Base-by-base conservation (phyloP, 768 basidiomycete species). In the Strobilomyces echinocephalus region DNA sequence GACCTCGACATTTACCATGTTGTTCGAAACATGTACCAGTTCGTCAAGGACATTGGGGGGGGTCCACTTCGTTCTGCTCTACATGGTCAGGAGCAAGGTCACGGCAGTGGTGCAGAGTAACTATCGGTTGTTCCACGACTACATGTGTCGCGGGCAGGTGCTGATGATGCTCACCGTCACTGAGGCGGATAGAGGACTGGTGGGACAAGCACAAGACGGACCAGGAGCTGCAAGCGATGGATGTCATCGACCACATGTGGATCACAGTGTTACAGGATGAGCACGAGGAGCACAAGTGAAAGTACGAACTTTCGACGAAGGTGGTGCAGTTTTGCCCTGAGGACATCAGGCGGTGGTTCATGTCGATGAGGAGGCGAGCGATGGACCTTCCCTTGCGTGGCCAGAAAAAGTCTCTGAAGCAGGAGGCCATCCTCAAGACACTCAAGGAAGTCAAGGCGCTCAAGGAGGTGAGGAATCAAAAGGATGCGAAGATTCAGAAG, bases 41-140 rank as follows among this genome's bases (percentile, higher is more conserved):
- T 79, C 42, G 60, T 73, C 40, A 52, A 33, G 7, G 43, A 44
- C 0, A 35, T 50, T n/a, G 0, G 69, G 64, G 1, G 77, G 78
- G 6, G 61, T 78, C 24, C 72, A 67, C 55, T 72, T 78, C 30
- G 63, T 79, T 0, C 40, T 76, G 12, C 65, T 70, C 48, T 71
- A 71, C 58, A 70, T 78, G 64, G 67, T 72, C 7, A 73, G 68
- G 5, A 70, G 74, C 16, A 60, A 66, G 57, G 62, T 75, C 53
- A 72, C 64, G 6, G 60, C 63, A 20, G 56, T 69, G 0, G 59
- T 68, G 43, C 57, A 64, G 42, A 64, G 63, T 55, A 78, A 77
- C 51, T 75, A 73, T 59, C 58, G 54, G 18, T 43, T 76, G 1
- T 74, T 77, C 52, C 36, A 61, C 40, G 67, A 76, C 20, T 59